Conservation (phyloP, 2,329 filamentous ascomycete genomes). For the Epichloe uncinata region DNA sequence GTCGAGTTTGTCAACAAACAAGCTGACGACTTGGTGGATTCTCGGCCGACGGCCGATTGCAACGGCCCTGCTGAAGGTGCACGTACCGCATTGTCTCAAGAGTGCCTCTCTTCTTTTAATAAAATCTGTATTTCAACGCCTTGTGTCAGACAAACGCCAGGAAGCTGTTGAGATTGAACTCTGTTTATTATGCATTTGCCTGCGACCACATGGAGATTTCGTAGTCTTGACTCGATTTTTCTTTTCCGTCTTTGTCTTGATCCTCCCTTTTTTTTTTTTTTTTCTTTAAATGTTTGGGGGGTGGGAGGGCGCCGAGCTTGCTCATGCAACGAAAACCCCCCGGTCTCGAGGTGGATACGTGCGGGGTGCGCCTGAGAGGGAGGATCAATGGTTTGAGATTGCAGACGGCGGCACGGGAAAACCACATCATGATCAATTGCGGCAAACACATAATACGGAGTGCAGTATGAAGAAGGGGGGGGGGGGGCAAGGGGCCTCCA, state of each 20-base stretch:
- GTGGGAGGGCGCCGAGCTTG: no score
- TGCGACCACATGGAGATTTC: background rate
- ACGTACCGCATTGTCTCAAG: slow-evolving; percentile 1
- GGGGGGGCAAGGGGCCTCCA: background rate
- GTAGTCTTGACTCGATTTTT: background rate
- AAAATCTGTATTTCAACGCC: background rate
- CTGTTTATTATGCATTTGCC: no score
- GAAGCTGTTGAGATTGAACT: background rate
- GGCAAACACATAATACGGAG: no score
- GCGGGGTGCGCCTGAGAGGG: no score
- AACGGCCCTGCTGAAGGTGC: background rate
- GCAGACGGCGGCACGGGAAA: no score
- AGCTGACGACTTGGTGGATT: background rate
- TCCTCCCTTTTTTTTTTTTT: background rate
- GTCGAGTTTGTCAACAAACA: no score
- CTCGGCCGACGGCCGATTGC: slow-evolving; percentile 1
- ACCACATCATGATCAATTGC: background rate
- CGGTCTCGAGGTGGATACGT: no score
- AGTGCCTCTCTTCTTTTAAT: background rate
- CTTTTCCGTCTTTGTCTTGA: background rate
- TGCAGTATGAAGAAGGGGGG: background rate
- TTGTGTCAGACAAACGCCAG: background rate
- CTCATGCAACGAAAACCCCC: no score
- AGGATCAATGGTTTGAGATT: no score
- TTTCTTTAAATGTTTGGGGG: no score